These are phyloP conservation scores for Yamadazyma songkhlaensis DNA, from an alignment of 1,139 yeast species.

Conservation along the genomic window DNA sequence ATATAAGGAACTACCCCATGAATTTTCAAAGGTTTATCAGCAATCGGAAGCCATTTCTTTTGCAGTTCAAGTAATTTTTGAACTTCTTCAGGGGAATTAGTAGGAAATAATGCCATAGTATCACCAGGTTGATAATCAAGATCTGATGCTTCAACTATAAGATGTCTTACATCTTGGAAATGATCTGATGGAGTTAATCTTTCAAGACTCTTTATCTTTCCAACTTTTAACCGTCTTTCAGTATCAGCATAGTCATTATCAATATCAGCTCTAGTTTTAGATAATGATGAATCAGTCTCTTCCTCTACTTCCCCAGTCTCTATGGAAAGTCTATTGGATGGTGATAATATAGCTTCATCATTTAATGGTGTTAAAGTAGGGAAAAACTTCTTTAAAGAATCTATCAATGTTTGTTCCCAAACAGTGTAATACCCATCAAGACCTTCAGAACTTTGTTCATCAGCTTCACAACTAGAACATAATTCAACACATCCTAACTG, in stretches of 20 bases:
- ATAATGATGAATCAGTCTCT: not conserved
- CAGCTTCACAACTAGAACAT: conserved; percentile 79
- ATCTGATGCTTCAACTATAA: conserved; percentile 37
- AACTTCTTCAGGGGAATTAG: conserved; percentile 64
- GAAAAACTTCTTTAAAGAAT: conserved; percentile 30
- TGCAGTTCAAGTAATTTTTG: conserved; percentile 65
- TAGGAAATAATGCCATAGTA: conserved; percentile 72
- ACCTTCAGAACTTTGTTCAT: conserved; percentile 80
- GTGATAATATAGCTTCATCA: conserved; percentile 42
- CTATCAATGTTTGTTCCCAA: conserved; percentile 61
- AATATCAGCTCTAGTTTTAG: conserved; percentile 8
- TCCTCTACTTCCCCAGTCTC: conserved; percentile 17
- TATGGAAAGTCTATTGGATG: conserved; percentile 32
- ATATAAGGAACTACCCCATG: conserved; percentile 27
- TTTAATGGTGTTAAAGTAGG: conserved; percentile 37
- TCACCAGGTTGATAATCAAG: conserved; percentile 71
- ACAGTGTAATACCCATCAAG: conserved; percentile 72
- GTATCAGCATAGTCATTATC: conserved; percentile 1
- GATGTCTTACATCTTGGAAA: conserved; percentile 84
- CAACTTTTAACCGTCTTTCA: conserved; percentile 20
- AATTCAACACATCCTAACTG: conserved; percentile 83
- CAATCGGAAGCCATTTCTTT: conserved; percentile 63
- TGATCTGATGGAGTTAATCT: conserved; percentile 70
- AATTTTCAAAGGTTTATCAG: conserved; percentile 52
- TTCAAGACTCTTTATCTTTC: conserved; percentile 44